Conservation (phyloP, 78 protist genomes). For the Dictyostelium capitatum region DNA sequence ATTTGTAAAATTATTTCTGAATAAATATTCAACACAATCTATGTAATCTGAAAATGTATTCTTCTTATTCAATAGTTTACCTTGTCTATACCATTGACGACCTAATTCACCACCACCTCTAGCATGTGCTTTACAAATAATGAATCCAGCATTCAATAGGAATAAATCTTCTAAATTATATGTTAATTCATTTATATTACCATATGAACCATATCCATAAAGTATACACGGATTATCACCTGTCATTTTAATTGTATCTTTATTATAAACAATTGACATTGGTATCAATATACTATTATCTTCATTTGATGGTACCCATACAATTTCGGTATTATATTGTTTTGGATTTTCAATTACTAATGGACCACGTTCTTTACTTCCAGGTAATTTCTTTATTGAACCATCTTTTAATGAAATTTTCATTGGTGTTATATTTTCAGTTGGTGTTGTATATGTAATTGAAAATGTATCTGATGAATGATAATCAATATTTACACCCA, state of each 20-base stretch:
- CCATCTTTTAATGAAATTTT: constrained; percentile 19
- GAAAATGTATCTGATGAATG: not conserved
- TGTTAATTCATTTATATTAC: constrained; percentile 4
- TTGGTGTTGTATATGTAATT: not conserved
- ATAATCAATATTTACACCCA: constrained; percentile 47
- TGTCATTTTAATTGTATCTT: constrained; percentile 1
- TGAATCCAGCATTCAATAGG: constrained; percentile 61
- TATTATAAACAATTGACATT: constrained; percentile 32
- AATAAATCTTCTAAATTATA: constrained; percentile 32
- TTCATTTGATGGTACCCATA: constrained; percentile 31
- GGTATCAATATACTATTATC: constrained; percentile 43
- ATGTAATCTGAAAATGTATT: constrained; percentile 72
- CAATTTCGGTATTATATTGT: not conserved
- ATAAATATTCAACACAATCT: constrained; percentile 70
- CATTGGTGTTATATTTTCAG: not conserved
- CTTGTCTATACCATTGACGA: constrained; percentile 62
- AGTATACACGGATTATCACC: constrained; percentile 44
- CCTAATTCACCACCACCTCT: constrained; percentile 86
- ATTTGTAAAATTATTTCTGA: constrained; percentile 15
- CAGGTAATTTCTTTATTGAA: not conserved
- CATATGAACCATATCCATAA: constrained; percentile 85
- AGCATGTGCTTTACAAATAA: constrained; percentile 58
- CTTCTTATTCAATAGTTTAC: constrained; percentile 43
- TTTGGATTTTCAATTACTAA: not conserved
- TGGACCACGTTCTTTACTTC: constrained; percentile 12